Base-by-base conservation (phyloP, 768 basidiomycete genomes). In the Auriscalpium vulgare region DNA sequence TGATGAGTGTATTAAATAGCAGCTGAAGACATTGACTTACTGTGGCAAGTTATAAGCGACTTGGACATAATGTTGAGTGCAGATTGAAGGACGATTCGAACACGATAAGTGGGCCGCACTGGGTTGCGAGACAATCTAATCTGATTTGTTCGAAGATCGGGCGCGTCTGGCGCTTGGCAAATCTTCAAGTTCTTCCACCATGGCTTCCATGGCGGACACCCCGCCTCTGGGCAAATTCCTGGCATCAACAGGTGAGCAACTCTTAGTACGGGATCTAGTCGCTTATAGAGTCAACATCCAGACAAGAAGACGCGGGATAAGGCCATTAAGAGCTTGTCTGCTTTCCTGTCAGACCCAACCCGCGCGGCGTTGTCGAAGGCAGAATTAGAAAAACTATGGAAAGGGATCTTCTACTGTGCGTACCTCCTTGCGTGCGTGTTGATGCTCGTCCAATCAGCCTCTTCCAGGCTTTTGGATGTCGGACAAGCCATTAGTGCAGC, bases 401-500 rank as follows among this genome's bases (percentile, higher is more conserved):
- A 99, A 69, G 95, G 95, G 0, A 81, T 98, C 51, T 99, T 95
- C 69, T 99, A 95, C 70, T 97, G 95, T 93, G 59, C 61, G 84
- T 70, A 6, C 21, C 17, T 23, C 45, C 6, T 21, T 29, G 19
- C 37, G 3, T 29, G 19, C 37, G 3, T 13, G 1, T 17, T 2
- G 10, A 21, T 21, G 29, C 47, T 36, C 1, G 4, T 16, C 36
- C 53, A 35, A n/a, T 8, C 48, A 38, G 60, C 56, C 63, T 8
- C 13, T 38, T 56, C 34, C 43, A 97, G 95, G 95, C 68, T 98
- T 94, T 72, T 99, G 95, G 95, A 97, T 97, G 94, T 97, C 95
- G 10, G 95, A 99, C 72, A 99, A 98, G 67, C 95, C 95, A 4
- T 79, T 95, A 9, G 89, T 97, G 8, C 95, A 98, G 68, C 95